phyloP scores from a whole-genome alignment of 163 green algal genomes.

The Prototheca stagnorum region DNA sequence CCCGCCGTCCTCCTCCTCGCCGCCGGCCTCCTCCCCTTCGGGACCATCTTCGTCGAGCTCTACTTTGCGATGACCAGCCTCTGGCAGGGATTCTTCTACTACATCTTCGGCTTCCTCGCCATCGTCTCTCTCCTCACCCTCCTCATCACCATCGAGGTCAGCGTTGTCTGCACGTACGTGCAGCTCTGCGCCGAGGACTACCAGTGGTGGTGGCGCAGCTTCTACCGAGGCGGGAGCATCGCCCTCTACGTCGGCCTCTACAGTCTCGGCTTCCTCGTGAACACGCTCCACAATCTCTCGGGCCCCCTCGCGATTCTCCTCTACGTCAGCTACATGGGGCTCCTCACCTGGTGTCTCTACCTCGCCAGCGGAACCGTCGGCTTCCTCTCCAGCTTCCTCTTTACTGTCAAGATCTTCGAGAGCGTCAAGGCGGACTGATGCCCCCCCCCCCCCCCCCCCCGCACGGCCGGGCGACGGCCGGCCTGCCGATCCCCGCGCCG shows the following conservation, averaged over 20 bases:
- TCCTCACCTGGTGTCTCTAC: slow-evolving; percentile 73
- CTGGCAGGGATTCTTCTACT: slow-evolving; percentile 95
- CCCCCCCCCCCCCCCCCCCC: not conserved
- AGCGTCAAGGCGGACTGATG: slow-evolving; percentile 32
- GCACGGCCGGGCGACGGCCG: too few species aligned
- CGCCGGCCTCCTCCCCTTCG: slow-evolving; percentile 84
- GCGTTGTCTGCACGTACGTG: slow-evolving; percentile 78
- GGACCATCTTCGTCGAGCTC: slow-evolving; percentile 93
- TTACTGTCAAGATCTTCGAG: slow-evolving; percentile 39
- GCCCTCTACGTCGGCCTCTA: slow-evolving; percentile 82
- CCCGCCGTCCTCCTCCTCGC: slow-evolving; percentile 66
- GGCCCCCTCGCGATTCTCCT: slow-evolving; percentile 49
- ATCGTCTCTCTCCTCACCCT: slow-evolving; percentile 70
- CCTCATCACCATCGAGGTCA: slow-evolving; percentile 83
- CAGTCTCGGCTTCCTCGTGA: slow-evolving; percentile 23
- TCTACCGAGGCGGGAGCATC: slow-evolving; percentile 67
- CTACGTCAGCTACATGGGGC: slow-evolving; percentile 79
- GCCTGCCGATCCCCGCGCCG: too few species aligned
- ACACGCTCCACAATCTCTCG: slow-evolving; percentile 26
- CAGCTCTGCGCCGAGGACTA: slow-evolving; percentile 96
- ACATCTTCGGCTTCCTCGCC: slow-evolving; percentile 92
- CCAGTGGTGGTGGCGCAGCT: slow-evolving; percentile 85
- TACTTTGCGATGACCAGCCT: slow-evolving; percentile 92
- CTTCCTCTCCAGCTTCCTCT: slow-evolving; percentile 39
- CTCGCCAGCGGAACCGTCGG: slow-evolving; percentile 64